Conservation (phyloP, 805 yeast genomes). For the Candida boleticola region DNA sequence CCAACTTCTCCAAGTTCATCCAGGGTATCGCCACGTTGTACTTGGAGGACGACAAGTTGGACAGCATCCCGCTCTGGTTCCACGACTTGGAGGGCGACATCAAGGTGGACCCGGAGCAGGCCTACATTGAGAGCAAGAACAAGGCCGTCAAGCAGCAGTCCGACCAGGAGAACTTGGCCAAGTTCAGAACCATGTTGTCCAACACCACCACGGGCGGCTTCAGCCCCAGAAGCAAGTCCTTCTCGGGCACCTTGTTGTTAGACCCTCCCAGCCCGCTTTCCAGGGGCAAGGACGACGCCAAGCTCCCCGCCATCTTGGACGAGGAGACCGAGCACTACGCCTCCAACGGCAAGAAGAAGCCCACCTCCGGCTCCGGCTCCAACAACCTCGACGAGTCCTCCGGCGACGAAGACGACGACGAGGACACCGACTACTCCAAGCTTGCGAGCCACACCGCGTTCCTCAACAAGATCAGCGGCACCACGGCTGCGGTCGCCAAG, state of each 20-base stretch:
- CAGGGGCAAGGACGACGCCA: not conserved
- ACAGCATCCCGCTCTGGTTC: constrained; percentile 91
- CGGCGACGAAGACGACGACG: constrained; percentile 29
- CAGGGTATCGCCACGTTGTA: constrained; percentile 90
- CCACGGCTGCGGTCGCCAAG: constrained; percentile 34
- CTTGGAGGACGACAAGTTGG: constrained; percentile 87
- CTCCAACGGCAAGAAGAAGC: too few relatives aligned
- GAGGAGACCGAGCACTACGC: constrained; percentile 7
- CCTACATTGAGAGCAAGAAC: constrained; percentile 62
- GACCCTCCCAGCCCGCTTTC: constrained; percentile 27
- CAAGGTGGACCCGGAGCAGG: constrained; percentile 75
- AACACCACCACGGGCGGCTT: constrained; percentile 22
- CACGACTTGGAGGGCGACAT: constrained; percentile 78
- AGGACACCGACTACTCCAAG: constrained; percentile 13
- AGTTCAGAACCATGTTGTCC: constrained; percentile 40
- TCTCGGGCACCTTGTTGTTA: constrained; percentile 28
- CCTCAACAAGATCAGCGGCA: constrained; percentile 20
- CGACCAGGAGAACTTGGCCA: constrained; percentile 44
- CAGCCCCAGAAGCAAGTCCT: constrained; percentile 39
- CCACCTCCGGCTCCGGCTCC: constrained; percentile 4
- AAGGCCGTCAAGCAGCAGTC: constrained; percentile 48
- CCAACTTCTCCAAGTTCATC: constrained; percentile 87
- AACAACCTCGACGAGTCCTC: constrained; percentile 25
- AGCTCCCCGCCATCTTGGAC: constrained; percentile 6
- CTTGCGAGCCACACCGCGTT: constrained; percentile 13